phyloP scores from a whole-genome alignment of 345 rosid species.

The Populus deltoides region DNA sequence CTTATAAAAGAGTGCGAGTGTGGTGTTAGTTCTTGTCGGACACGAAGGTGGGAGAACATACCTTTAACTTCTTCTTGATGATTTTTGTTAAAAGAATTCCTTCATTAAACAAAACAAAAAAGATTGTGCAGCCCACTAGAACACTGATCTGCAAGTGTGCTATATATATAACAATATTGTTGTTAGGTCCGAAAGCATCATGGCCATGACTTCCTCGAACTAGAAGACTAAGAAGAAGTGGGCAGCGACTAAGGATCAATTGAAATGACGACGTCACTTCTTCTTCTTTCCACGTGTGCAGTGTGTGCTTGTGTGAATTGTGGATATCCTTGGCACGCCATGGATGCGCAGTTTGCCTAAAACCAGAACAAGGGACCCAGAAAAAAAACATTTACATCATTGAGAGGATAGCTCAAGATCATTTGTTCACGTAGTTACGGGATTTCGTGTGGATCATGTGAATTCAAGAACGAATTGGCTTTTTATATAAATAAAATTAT shows the following conservation, averaged over 20 bases:
- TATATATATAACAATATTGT: neutral
- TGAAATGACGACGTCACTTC: neutral
- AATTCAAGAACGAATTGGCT: neutral
- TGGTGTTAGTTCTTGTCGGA: neutral
- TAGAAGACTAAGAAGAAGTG: neutral
- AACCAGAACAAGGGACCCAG: no score
- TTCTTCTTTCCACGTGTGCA: neutral
- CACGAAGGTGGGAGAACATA: neutral
- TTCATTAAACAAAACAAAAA: neutral
- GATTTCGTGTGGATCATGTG: neutral
- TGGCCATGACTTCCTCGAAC: neutral
- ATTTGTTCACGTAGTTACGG: neutral
- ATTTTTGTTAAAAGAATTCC: neutral
- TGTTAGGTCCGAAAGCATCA: conserved; percentile 21
- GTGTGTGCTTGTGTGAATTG: neutral
- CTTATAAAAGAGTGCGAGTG: neutral
- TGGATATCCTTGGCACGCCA: neutral
- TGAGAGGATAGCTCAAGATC: neutral
- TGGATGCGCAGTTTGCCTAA: neutral
- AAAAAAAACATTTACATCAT: neutral
- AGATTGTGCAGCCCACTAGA: neutral
- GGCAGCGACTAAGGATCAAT: conserved; percentile 16
- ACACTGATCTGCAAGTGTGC: neutral
- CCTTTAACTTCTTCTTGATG: neutral
- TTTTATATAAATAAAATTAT: neutral